Evolutionary conservation across 2,329 filamentous ascomycete genomes (phyloP).

Genomic region (Talaromyces piceae): DNA sequence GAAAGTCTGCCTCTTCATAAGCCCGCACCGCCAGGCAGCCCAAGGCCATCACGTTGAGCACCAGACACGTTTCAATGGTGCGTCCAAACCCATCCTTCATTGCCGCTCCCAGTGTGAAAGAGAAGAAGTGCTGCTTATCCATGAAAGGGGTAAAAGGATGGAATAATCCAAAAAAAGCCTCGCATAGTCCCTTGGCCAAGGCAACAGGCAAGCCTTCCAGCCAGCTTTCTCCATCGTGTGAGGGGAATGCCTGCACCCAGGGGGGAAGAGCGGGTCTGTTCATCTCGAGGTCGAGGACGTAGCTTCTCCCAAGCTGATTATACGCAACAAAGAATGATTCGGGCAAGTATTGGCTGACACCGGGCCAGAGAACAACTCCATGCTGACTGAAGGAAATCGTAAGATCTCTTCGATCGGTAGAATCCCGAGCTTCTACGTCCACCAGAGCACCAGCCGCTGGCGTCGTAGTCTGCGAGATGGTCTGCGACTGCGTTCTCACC

Average conservation of each 20-base stretch:
- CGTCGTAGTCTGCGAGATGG: conserved; percentile 16
- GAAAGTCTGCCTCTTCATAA: conserved; percentile 44
- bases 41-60: conserved; percentile 45
- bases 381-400: conserved; percentile 47
- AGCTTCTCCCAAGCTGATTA: conserved; percentile 39
- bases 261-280: conserved; percentile 38
- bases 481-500: conserved; percentile 8
- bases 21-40: conserved; percentile 45
- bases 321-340: conserved; percentile 31
- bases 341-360: conserved; percentile 39
- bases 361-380: conserved; percentile 44
- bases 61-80: conserved; percentile 46
- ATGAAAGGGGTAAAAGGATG: conserved; percentile 48
- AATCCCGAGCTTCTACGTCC: conserved; percentile 21
- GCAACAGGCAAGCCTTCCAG: conserved; percentile 42
- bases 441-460: conserved; percentile 22
- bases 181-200: conserved; percentile 45
- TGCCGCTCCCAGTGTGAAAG: conserved; percentile 42
- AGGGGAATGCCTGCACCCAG: conserved; percentile 28
- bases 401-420: conserved; percentile 26
- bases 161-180: conserved; percentile 49
- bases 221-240: conserved; percentile 35
- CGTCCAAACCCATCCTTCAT: conserved; percentile 46
- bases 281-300: conserved; percentile 45
- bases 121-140: conserved; percentile 46